These are phyloP conservation scores for Vachellia collinsii DNA, from an alignment of 306 rosid species.

Conservation along the genomic window DNA sequence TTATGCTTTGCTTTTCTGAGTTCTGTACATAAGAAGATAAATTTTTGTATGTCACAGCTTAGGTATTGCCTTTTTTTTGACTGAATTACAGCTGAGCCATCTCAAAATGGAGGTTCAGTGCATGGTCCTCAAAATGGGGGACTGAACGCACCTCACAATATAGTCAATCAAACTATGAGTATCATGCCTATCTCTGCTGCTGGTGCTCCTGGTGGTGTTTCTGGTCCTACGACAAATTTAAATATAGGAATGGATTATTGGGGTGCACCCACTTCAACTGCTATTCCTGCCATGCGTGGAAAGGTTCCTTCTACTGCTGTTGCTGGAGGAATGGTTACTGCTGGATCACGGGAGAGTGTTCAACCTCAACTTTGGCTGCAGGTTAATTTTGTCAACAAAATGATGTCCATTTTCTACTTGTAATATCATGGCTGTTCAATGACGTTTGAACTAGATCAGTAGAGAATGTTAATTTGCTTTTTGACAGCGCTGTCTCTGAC, in stretches of 20 bases:
- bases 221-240: slow-evolving; percentile 92
- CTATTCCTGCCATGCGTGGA: slow-evolving; percentile 69
- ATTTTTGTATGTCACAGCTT: not conserved
- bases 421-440: slow-evolving; percentile 23
- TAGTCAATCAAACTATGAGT: slow-evolving; percentile 73
- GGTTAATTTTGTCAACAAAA: slow-evolving; percentile 48
- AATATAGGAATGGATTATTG: slow-evolving; percentile 99
- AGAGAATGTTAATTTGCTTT: slow-evolving; percentile 19
- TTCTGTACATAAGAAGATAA: slow-evolving; percentile 6
- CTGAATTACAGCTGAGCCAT: slow-evolving; percentile 64
- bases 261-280: slow-evolving; percentile 76
- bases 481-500: not conserved
- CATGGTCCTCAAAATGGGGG: slow-evolving; percentile 85
- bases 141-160: slow-evolving; percentile 60
- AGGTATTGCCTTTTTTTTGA: slow-evolving; percentile 18
- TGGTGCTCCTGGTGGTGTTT: slow-evolving; percentile 72
- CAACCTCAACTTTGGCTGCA: slow-evolving; percentile 92
- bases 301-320: slow-evolving; percentile 83
- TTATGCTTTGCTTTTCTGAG: slow-evolving; percentile 36
- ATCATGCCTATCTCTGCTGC: slow-evolving; percentile 63
- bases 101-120: slow-evolving; percentile 78
- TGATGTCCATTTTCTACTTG: slow-evolving; percentile 31
- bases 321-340: slow-evolving; percentile 72
- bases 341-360: slow-evolving; percentile 84
- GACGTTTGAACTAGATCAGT: slow-evolving; percentile 24